Evolutionary conservation across 768 basidiomycete genomes (phyloP), one percentile per base, ranked within the genome.

Genomic region (Phlebiopsis gigantea): DNA sequence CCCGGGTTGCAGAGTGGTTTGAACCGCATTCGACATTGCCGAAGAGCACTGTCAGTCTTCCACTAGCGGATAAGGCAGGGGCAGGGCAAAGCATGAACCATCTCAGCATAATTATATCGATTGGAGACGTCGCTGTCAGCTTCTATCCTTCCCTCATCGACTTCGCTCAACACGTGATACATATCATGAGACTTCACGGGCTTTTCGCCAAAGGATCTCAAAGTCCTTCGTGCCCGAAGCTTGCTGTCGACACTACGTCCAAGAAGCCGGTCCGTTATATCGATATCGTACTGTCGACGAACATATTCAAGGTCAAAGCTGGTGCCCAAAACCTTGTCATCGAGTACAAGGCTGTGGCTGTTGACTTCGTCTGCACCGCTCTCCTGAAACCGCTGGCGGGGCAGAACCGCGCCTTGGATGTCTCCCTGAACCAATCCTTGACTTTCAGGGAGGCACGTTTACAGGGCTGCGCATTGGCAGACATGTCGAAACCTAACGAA

Each of bases 301-400:
- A 70, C 6, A 72, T 66, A 7, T 60, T 87, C 43, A 75, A 74
- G 25, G 63, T 88, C n/a, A 79, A 78, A 54, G 87, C 87, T 7
- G 83, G 80, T 5, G 87, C 88, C 6, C 85, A 86, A 64, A 89
- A 84, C 63, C 73, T 91, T 26, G 73, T 81, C 17, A 78, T 88
- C 54, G 88, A 87, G 52, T 76, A 85, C 54, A 79, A 78, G 15
- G 64, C 80, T 24, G 69, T 74, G 2, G 69, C 68, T 12, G 57
- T 79, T 9, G 75, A 73, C 52, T 65, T 71, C 41, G 67, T 69
- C 9, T 75, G 76, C 5, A 75, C 72, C 15, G 54, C 68, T 14
- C 57, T 79, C 10, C 34, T 55, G 22, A 69, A 59, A 48, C 43
- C 49, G 15, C 52, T 59, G n/a, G 47, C 30, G 15, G 51, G 51